Evolutionary conservation across 2,329 filamentous ascomycete species (phyloP), one percentile per base, ranked within the genome.

Genomic region (Dothideomycetes sp.): DNA sequence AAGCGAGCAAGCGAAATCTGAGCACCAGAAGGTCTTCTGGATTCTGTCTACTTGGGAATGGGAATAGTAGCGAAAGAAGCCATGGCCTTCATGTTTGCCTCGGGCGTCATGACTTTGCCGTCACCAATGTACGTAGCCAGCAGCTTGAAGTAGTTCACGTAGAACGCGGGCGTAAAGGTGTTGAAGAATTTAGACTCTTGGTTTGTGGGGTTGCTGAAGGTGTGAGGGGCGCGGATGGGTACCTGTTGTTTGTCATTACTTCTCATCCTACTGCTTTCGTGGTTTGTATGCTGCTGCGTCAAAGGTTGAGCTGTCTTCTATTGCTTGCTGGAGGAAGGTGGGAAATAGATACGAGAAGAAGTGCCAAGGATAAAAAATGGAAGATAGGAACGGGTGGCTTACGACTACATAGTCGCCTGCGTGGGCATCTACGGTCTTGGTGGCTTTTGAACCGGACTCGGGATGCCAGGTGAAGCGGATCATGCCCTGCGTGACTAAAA

Each of bases 61-160:
- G 66, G 59, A 42, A 71, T 54, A 5, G 69, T 73, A 18, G 68
- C 68, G 60, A 64, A 73, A 45, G 63, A 53, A 9, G 58, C 56
- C 69, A 72, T 69, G 12, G 68, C 68, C 48, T 63, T 60, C 42
- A 64, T 45, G 47, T 68, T 68, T 38, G 65, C 64, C 52, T 72
- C 65, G 31, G 62, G 63, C 12, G 63, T 67, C 52, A 72, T 61
- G 45, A 58, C 57, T 47, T 62, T 62, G 36, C 67, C 66, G 12
- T 58, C 56, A 40, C 62, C 62, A 19, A 37, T 34, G 10, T 73
- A 51, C 47, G 61, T 57, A 9, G 62, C 59, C 49, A 75, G 47
- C 32, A 73, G 56, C 56, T 69, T 70, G 55, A 76, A 75, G 48
- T 75, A 75, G 42, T 73, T 68, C 45, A 75, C 69, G 48, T 73